Base-by-base conservation (phyloP, 2,329 filamentous ascomycete species). In the Diaporthe eres region DNA sequence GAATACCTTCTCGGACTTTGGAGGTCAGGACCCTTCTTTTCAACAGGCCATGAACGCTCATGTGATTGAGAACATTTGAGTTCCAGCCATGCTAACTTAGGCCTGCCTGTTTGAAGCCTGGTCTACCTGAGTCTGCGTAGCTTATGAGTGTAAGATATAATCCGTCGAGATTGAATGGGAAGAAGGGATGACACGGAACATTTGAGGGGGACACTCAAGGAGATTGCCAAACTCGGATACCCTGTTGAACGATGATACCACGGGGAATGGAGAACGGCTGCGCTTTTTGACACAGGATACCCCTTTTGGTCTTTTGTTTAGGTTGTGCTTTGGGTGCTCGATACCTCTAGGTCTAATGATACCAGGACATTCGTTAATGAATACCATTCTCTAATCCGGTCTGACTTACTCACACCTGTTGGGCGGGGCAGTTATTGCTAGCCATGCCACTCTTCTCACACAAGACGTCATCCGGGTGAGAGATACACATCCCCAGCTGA, bases 31-130 rank as follows among this genome's bases (percentile, higher is more conserved):
- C 79, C 78, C 84, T 78, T 91, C 93, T 72, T 94, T 98, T 84
- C 92, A 96, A 85, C 90, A 91, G 80, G 95, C 95, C 47, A 91
- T 98, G 83, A 96, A 97, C 83, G 91, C 95, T 72, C 91, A 92
- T 76, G 89, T 98, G 53, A 89, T 98, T 79, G 94, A 98, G 88
- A 93, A 96, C 85, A 96, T 98, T 84, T 98, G 88, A 90, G 76
- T 74, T 70, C 51, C 34, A 72, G 73, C 72, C 55, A n/a, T 76
- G 76, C 76, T 76, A 67, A 74, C 75, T 51, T 31, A 28, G 5
- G 44, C 55, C 47, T 55, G n/a, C 47, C 42, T n/a, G 44, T 42
- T 34, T 53, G 25, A 72, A 77, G 76, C 60, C 65, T 76, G 76
- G 74, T 76, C 74, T 22, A 76, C 74, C 12, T 76, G 74, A 77